A percentile compares a stretch with the other conserved stretches of the same genome.
These are phyloP conservation scores for Starmerella cellae DNA, from an alignment of 805 yeast genomes.

Conservation along the genomic window DNA sequence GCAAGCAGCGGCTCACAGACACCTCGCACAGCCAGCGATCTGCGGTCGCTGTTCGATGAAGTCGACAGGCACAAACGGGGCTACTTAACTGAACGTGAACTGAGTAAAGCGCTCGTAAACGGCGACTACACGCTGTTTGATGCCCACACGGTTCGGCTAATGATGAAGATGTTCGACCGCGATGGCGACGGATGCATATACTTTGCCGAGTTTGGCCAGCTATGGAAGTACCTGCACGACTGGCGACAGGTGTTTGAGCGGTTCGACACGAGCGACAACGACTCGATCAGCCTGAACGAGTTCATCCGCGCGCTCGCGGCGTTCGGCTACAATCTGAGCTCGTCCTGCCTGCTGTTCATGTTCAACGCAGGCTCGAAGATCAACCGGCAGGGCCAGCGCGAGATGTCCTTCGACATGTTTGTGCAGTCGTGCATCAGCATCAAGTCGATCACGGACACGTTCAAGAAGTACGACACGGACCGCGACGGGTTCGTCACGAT, in stretches of 20 bases:
- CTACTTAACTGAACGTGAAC: constrained; percentile 41
- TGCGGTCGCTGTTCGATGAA: constrained; percentile 41
- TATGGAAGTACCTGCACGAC: constrained; percentile 56
- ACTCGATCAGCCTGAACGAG: constrained; percentile 53
- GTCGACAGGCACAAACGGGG: constrained; percentile 46
- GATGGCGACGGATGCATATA: constrained; percentile 34
- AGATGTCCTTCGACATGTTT: constrained; percentile 63
- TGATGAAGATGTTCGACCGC: constrained; percentile 51
- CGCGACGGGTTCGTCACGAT: constrained; percentile 43
- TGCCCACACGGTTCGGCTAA: constrained; percentile 44
- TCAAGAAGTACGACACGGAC: constrained; percentile 63
- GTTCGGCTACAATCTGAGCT: constrained; percentile 51
- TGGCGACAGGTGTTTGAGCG: constrained; percentile 52
- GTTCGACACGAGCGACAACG: constrained; percentile 46
- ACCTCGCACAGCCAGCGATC: constrained; percentile 11
- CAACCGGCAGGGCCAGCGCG: constrained; percentile 24
- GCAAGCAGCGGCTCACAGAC: too few species aligned
- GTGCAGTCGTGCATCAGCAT: constrained; percentile 70
- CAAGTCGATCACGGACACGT: constrained; percentile 61
- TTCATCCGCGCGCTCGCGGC: constrained; percentile 47
- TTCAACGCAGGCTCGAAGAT: constrained; percentile 42
- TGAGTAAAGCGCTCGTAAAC: constrained; percentile 45
- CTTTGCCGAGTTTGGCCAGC: constrained; percentile 48
- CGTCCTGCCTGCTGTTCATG: constrained; percentile 43
- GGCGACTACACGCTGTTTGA: constrained; percentile 53